phyloP scores from a whole-genome alignment of 805 yeast genomes.

The Sugiyamaella floridensis region DNA sequence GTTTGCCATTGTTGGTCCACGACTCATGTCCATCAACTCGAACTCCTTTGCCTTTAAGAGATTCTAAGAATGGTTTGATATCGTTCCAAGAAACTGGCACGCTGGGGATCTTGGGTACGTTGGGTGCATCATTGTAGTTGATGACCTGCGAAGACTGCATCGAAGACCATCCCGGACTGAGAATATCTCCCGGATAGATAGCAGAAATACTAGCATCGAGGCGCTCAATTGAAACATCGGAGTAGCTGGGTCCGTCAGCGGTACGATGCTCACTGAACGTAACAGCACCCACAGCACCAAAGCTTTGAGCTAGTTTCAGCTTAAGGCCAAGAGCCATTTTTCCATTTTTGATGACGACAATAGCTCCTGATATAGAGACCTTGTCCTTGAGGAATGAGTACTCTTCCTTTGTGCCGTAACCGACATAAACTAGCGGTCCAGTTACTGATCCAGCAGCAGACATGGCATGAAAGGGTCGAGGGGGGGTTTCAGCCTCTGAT shows the following conservation, averaged over 20 bases:
- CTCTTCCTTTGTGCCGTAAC: constrained; percentile 59
- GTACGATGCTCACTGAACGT: constrained; percentile 44
- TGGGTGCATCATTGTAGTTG: constrained; percentile 41
- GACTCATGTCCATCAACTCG: constrained; percentile 28
- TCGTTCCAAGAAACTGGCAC: constrained; percentile 74
- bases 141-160: constrained; percentile 36
- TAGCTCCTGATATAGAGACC: constrained; percentile 41
- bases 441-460: constrained; percentile 51
- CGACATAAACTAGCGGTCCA: constrained; percentile 54
- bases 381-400: constrained; percentile 36
- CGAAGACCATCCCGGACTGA: constrained; percentile 70
- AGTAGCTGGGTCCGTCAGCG: constrained; percentile 28
- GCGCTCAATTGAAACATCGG: constrained; percentile 44
- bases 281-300: constrained; percentile 59
- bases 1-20: constrained; percentile 29
- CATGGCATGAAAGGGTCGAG: constrained; percentile 54
- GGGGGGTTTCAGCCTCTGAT: constrained; percentile 23
- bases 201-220: constrained; percentile 28
- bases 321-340: constrained; percentile 45
- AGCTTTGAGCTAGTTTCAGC: constrained; percentile 45
- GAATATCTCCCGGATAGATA: constrained; percentile 66
- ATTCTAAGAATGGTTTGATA: constrained; percentile 40
- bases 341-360: constrained; percentile 55
- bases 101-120: constrained; percentile 66
- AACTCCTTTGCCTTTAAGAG: constrained; percentile 36